These are phyloP conservation scores for Clonostachys chloroleuca DNA, from an alignment of 2,329 filamentous ascomycete species.

Conservation along the genomic window DNA sequence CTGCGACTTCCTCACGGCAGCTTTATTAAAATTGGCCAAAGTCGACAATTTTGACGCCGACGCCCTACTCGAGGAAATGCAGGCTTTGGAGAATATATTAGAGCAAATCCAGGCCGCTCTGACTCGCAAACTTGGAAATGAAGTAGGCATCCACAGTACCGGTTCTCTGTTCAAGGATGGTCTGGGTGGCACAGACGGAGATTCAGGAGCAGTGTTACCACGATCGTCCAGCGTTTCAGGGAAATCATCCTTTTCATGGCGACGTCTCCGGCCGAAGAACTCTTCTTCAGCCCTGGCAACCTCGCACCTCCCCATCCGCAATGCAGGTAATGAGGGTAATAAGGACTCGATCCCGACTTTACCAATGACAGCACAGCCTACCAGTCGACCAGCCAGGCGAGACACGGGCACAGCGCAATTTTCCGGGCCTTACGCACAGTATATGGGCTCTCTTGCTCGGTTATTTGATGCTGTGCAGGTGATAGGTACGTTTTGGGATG, in stretches of 20 bases:
- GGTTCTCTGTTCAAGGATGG: constrained; percentile 73
- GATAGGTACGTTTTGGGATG: constrained; percentile 62
- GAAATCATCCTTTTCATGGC: constrained; percentile 80
- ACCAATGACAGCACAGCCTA: constrained; percentile 68
- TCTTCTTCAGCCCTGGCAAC: constrained; percentile 60
- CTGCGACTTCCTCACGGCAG: constrained; percentile 86
- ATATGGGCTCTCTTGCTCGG: constrained; percentile 86
- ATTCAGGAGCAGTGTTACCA: constrained; percentile 34
- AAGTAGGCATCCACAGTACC: constrained; percentile 79
- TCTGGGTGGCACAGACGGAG: constrained; percentile 39
- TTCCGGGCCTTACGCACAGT: constrained; percentile 78
- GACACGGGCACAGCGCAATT: constrained; percentile 68
- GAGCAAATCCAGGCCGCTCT: constrained; percentile 79
- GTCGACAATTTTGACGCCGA: constrained; percentile 91
- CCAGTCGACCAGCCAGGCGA: constrained; percentile 65
- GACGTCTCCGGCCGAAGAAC: constrained; percentile 84
- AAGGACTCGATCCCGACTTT: constrained; percentile 57
- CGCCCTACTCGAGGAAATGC: constrained; percentile 90
- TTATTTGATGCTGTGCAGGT: constrained; percentile 92
- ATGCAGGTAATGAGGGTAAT: constrained; percentile 8
- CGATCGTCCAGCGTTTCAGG: constrained; percentile 59
- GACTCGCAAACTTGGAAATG: constrained; percentile 82
- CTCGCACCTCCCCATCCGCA: constrained; percentile 31
- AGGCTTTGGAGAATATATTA: constrained; percentile 77
- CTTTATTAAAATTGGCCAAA: constrained; percentile 74